Evolutionary conservation across 495 filamentous ascomycete genomes (phyloP).

Genomic region (Daldinia vernicosa): DNA sequence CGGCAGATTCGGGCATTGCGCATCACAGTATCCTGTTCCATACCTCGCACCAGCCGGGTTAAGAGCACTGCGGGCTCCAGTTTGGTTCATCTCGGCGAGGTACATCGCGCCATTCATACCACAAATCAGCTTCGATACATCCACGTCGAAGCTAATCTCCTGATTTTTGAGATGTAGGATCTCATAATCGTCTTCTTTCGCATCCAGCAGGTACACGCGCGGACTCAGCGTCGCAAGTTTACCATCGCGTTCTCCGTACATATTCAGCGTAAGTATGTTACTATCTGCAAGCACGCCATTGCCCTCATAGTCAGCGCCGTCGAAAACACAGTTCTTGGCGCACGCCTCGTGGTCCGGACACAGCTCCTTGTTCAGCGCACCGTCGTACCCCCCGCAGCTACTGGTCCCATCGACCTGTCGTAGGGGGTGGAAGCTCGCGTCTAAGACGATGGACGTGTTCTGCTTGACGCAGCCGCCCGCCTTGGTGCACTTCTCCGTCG

Average conservation of each 20-base stretch:
- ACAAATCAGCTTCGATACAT: slow-evolving; percentile 70
- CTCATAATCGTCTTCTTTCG: slow-evolving; percentile 62
- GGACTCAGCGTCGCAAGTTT: slow-evolving; percentile 61
- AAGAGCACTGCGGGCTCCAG: slow-evolving; percentile 63
- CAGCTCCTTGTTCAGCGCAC: slow-evolving; percentile 58
- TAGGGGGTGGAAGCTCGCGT: slow-evolving; percentile 72
- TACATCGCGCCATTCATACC: slow-evolving; percentile 79
- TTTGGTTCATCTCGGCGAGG: slow-evolving; percentile 70
- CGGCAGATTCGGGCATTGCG: slow-evolving; percentile 71
- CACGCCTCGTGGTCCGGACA: slow-evolving; percentile 65
- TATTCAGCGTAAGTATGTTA: slow-evolving; percentile 61
- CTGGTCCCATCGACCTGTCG: slow-evolving; percentile 61
- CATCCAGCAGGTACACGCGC: slow-evolving; percentile 68
- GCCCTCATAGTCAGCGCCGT: slow-evolving; percentile 67
- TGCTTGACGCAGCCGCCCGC: slow-evolving; percentile 61
- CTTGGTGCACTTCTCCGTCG: slow-evolving; percentile 64
- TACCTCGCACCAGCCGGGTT: slow-evolving; percentile 76
- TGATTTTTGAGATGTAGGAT: slow-evolving; percentile 65
- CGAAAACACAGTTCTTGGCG: slow-evolving; percentile 66
- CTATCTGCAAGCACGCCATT: slow-evolving; percentile 66
- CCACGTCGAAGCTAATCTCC: slow-evolving; percentile 76
- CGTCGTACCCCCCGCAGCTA: slow-evolving; percentile 51
- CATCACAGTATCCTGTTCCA: slow-evolving; percentile 81
- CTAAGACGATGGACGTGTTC: slow-evolving; percentile 66
- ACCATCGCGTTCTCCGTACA: slow-evolving; percentile 59